Evolutionary conservation across 176 grass and related monocot species (phyloP), one percentile per base, ranked within the genome.

Genomic region (Triticum urartu): DNA sequence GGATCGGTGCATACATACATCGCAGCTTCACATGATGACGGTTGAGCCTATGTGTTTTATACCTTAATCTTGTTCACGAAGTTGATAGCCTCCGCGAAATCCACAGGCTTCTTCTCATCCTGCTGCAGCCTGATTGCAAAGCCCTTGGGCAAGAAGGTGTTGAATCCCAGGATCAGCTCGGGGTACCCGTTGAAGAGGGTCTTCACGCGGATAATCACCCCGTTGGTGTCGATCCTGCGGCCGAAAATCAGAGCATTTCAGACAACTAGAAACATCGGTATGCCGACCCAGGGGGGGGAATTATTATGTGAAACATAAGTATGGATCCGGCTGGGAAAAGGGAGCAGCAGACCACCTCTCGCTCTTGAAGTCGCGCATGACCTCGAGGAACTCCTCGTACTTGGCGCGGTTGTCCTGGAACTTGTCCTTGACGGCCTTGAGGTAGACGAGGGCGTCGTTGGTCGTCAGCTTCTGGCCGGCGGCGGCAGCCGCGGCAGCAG

Each of bases 1-100:
- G 75, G 88, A 64, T 79, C 22, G 5, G 18, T 5, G 12, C 48
- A 50, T 54, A 60, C 11, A 42, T 81, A 63, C 39, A 39, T 18
- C 72, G 79, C 2, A 26, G 9, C 58, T 7, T 0, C 4, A 42
- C 59, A 58, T 56, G 34, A 78, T 24, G 76, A 84, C 20, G 59
- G 63, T 69, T 87, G 5, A 68, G 52, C 24, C 9, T 76, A 61
- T 85, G 34, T 78, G 54, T 81, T 45, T 83, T 48, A 68, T 76
- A 96, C 97, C 89, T 99, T 99, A 30, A 99, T 99, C 90, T 96
- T 99, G 85, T 99, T 99, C 25, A 99, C 97, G 34, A 99, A 99
- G 91, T 92, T 93, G 85, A 99, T 99, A 24, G 97, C 97, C 84
- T 99, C 97, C 36, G 91, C 97, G 81, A 99, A 99, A 90, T 99